Conservation (phyloP, 768 basidiomycete genomes). For the Boletus rex-veris region DNA sequence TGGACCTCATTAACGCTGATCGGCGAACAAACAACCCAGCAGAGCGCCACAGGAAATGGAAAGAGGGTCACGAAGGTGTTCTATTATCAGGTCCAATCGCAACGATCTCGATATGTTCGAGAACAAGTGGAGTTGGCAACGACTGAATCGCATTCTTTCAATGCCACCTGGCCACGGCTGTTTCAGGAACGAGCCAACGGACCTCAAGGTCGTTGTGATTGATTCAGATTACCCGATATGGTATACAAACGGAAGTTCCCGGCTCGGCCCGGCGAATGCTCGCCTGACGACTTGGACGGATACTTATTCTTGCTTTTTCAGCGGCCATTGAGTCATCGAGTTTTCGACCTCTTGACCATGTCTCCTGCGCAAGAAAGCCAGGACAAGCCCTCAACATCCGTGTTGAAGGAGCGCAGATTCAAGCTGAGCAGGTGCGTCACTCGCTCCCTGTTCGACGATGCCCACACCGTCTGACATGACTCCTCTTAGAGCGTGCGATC, state of each 20-base stretch:
- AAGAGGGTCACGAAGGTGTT: conserved; percentile 11
- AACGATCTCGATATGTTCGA: conserved; percentile 21
- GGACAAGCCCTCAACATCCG: conserved; percentile 45
- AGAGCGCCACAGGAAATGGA: conserved; percentile 3
- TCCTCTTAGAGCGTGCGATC: conserved; percentile 72
- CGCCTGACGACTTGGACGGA: conserved; percentile 9
- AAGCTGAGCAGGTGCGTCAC: conserved; percentile 73
- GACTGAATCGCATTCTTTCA: neutral
- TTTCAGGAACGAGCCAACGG: conserved; percentile 27
- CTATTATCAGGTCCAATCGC: conserved; percentile 25
- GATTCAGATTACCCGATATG: conserved; percentile 28
- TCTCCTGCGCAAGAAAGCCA: conserved; percentile 34
- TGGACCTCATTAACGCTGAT: conserved; percentile 12
- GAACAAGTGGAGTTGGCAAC: conserved; percentile 13
- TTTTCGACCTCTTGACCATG: conserved; percentile 22
- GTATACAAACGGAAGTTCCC: conserved; percentile 21
- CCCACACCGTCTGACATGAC: too few species aligned
- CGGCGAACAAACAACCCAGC: conserved; percentile 21
- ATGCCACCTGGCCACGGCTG: conserved; percentile 11
- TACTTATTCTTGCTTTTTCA: conserved; percentile 29
- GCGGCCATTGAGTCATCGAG: neutral
- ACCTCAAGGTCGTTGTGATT: neutral
- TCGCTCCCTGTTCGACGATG: neutral
- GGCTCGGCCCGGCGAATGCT: conserved; percentile 26
- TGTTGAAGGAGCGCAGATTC: conserved; percentile 79